Percentiles rank a stretch among this genome's conserved stretches.
These are phyloP conservation scores for Phytophthora pisi DNA, from an alignment of 352 stramenopile genomes.

Conservation along the genomic window DNA sequence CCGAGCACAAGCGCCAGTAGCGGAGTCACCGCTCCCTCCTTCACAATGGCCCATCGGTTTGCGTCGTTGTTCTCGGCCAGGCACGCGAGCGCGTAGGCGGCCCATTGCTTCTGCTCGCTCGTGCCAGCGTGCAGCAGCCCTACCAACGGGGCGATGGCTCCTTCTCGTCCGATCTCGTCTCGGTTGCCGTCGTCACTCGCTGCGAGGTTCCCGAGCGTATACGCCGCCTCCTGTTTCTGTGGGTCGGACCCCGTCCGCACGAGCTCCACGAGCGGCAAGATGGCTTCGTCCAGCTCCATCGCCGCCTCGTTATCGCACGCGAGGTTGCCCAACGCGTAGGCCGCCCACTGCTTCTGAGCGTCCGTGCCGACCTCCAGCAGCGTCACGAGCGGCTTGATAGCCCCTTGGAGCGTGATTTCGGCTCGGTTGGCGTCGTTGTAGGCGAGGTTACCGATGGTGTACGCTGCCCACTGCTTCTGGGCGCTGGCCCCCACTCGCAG, in stretches of 20 bases:
- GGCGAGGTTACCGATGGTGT: constrained; percentile 25
- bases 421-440: constrained; percentile 27
- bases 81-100: constrained; percentile 9
- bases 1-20: constrained; percentile 3
- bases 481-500: constrained; percentile 11
- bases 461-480: constrained; percentile 28
- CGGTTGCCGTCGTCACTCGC: constrained; percentile 9
- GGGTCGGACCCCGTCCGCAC: constrained; percentile 16
- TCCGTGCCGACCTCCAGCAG: constrained; percentile 19
- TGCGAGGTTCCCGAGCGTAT: constrained; percentile 21
- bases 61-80: constrained; percentile 17
- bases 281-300: constrained; percentile 18
- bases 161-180: constrained; percentile 23
- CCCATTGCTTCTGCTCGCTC: constrained; percentile 13
- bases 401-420: constrained; percentile 18
- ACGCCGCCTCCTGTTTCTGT: constrained; percentile 29
- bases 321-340: constrained; percentile 26
- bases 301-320: constrained; percentile 20
- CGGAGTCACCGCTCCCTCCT: constrained; percentile 12
- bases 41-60: constrained; percentile 3
- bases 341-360: constrained; percentile 24
- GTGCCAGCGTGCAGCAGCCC: constrained; percentile 5
- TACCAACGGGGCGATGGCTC: constrained; percentile 23
- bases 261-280: constrained; percentile 27
- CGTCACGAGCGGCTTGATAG: constrained; percentile 11